These are phyloP conservation scores for Phytophthora kernoviae DNA, from an alignment of 352 stramenopile genomes.

Conservation along the genomic window DNA sequence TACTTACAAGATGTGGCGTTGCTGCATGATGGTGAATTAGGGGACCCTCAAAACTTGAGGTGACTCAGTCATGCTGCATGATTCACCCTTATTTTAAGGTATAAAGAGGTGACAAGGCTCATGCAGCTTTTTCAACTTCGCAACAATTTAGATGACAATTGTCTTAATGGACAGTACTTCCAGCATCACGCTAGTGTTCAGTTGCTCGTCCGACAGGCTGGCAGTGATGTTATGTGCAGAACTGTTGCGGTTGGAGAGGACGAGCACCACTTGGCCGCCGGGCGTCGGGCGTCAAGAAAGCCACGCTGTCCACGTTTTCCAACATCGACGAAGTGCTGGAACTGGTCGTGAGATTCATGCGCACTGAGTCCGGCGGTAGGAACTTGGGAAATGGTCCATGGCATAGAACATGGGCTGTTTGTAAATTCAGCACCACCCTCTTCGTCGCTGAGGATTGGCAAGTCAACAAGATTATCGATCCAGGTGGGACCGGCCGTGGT, in stretches of 20 bases:
- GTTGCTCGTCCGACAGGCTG: slow-evolving; percentile 21
- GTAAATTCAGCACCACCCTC: neutral
- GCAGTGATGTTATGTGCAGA: slow-evolving; percentile 27
- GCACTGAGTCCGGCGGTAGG: neutral
- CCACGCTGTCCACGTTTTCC: slow-evolving; percentile 29
- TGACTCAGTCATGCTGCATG: no score
- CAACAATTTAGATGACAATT: no score
- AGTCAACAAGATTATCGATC: neutral
- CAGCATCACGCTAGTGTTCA: slow-evolving; percentile 1
- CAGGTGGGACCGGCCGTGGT: neutral
- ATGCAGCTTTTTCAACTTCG: no score
- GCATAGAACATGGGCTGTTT: neutral
- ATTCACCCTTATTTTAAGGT: no score
- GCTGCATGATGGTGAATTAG: no score
- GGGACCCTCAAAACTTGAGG: no score
- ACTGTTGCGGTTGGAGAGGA: slow-evolving; percentile 36
- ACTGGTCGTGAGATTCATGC: slow-evolving; percentile 40
- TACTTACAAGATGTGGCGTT: no score
- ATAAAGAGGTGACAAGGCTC: no score
- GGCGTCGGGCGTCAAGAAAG: slow-evolving; percentile 37
- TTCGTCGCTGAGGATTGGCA: neutral
- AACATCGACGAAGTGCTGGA: slow-evolving; percentile 27
- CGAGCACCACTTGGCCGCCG: slow-evolving; percentile 34
- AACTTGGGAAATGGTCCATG: neutral
- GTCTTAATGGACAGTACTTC: no score